Evolutionary conservation across 768 basidiomycete species (phyloP).

Genomic region (Leccinum disarticulatum): DNA sequence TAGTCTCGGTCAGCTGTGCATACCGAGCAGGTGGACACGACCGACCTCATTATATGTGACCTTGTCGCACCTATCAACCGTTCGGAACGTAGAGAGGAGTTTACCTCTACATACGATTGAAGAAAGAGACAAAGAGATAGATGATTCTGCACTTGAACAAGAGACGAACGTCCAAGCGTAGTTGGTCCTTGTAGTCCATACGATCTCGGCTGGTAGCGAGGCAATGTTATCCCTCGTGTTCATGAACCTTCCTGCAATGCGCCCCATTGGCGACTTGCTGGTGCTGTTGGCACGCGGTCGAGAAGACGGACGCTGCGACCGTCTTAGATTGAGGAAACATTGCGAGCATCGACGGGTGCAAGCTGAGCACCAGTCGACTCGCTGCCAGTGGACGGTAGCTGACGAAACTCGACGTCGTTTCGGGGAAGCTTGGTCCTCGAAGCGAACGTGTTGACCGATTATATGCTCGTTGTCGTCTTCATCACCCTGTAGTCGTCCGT

Average conservation of each 20-base stretch:
- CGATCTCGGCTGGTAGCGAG: background rate
- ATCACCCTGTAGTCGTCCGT: constrained; percentile 43
- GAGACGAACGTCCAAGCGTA: constrained; percentile 41
- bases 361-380: constrained; percentile 11
- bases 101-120: constrained; percentile 80
- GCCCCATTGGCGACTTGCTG: background rate
- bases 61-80: constrained; percentile 29
- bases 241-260: background rate
- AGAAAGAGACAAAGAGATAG: constrained; percentile 71
- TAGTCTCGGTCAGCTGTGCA: background rate
- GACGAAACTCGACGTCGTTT: constrained; percentile 31
- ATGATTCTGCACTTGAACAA: constrained; percentile 90
- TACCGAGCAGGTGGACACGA: background rate
- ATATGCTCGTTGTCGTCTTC: constrained; percentile 52
- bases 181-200: background rate
- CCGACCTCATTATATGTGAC: constrained; percentile 75
- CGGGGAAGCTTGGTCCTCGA: constrained; percentile 29
- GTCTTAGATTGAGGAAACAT: background rate
- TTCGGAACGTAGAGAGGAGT: too few species aligned
- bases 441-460: constrained; percentile 21
- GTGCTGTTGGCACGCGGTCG: background rate
- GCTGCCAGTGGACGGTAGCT: constrained; percentile 26
- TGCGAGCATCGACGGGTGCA: constrained; percentile 6
- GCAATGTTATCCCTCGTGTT: background rate
- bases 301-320: constrained; percentile 27